Base-by-base conservation (phyloP, 1,139 yeast genomes). In the Kurtzmaniella quercitrusa region DNA sequence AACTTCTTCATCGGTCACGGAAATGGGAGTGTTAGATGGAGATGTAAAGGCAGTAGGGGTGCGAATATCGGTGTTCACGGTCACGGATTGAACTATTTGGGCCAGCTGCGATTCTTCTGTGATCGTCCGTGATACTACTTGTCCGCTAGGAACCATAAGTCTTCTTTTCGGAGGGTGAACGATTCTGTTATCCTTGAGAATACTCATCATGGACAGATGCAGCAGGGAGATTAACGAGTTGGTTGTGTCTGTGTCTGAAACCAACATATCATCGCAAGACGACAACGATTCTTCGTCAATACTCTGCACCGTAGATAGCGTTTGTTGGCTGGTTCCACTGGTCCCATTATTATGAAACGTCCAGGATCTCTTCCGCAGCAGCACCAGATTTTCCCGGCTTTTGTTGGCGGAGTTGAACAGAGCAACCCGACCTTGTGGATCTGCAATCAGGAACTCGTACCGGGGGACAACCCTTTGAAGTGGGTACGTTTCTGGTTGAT, bases 101-200 rank as follows among this genome's bases (percentile, higher is more conserved):
- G 29, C 44, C 19, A 21, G 21, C 11, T 27, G 14, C 2, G 29
- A 19, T 16, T 19, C 24, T 16, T 34, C 41, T 15, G 18, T 25
- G 41, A 34, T 38, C 4, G 21, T 23, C 36, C 38, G 27, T 19
- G 38, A 17, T 10, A 36, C 38, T 12, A 36, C 38, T 19, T 36
- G 38, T 18, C 38, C 38, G 14, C 24, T 21, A 12, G 38, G 24
- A 3, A 33, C 38, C 24, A 58, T 71, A 29, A 70, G 47, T 41
- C 77, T 59, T 46, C 75, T 58, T 42, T 72, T 72, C 1, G 75
- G 70, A 6, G 75, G 75, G 46, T 69, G 76, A 8, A 52, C 54
- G 31, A 55, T 47, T 8, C 62, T 56, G 38, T 54, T 54, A 42
- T 54, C 57, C 37, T 62, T 47, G 7, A 52, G 50, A 5, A 49